Evolutionary conservation across 1,284 basidiomycete species (phyloP), one percentile per base, ranked within the genome.

Genomic region (Trichosporon sp.): DNA sequence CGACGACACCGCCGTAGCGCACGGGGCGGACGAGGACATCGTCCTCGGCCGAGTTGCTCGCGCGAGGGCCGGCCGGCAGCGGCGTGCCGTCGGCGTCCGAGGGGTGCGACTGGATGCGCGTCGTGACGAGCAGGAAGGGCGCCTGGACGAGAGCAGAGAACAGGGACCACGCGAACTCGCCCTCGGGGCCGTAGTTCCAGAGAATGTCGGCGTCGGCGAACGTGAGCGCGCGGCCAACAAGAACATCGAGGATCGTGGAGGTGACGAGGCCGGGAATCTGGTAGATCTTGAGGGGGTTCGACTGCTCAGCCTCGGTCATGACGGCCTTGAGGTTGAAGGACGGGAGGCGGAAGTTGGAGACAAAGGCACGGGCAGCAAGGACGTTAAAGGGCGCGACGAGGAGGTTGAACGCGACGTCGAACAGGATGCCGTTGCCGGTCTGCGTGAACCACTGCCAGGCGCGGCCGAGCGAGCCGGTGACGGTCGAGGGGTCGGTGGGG

Each of bases 241-340:
- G 18, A 18, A 60, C 56, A 29, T 60, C 29, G 31, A 60, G 56
- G 56, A 60, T 60, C 2, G 56, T 60, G 18, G 56, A 60, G 56
- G 56, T 60, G 31, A 60, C 56, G 31, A 60, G 56, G 27, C 56
- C 56, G 56, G 56, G 56, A n/a, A 60, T 60, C 56, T 60, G 27
- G 56, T 60, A 60, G 15, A 60, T 15, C 5, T n/a, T 13, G 18
- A 60, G 18, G 2, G 56, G 56, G 56, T 60, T 60, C 56, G 21
- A 18, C 56, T 60, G 56, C 56, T 60, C 56, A 23, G 27, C 15
- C 56, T 60, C 29, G 56, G 56, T 60, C 56, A 31, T 60, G 56
- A 60, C 56, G 18, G 56, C 15, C 27, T 60, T 60, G 56, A 60
- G 56, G 56, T 60, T 60, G 56, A 60, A 60, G 8, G 56, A 60